phyloP scores from a whole-genome alignment of 225 moss, liverwort and hornwort genomes.

The Sphagnum contortum region DNA sequence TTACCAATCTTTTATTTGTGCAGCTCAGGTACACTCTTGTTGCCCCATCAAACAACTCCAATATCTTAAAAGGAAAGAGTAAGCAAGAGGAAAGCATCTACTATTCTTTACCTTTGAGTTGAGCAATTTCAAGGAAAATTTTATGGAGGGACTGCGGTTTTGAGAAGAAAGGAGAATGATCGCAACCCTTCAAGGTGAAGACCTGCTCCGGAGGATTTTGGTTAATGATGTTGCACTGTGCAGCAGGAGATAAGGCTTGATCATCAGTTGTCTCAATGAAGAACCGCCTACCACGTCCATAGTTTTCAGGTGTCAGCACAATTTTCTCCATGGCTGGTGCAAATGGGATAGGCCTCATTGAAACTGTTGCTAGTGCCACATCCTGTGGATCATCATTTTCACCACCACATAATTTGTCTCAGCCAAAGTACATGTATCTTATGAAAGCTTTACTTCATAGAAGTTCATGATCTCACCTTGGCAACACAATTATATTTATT shows the following conservation, averaged over 20 bases:
- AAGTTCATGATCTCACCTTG: too few relatives aligned
- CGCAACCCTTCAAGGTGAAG: slow-evolving; percentile 82
- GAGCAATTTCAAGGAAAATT: slow-evolving; percentile 74
- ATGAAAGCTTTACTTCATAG: too few relatives aligned
- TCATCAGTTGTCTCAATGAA: slow-evolving; percentile 76
- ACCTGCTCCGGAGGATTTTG: slow-evolving; percentile 86
- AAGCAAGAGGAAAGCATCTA: too few relatives aligned
- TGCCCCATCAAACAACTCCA: too few relatives aligned
- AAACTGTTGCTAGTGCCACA: slow-evolving; percentile 84
- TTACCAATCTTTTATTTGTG: too few relatives aligned
- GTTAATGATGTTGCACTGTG: slow-evolving; percentile 59
- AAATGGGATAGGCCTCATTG: slow-evolving; percentile 91
- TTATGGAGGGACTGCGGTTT: slow-evolving; percentile 91
- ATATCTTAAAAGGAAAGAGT: too few relatives aligned
- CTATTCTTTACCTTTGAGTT: slow-evolving; percentile 43
- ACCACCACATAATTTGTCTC: too few relatives aligned
- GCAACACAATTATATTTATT: too few relatives aligned
- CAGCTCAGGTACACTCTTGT: too few relatives aligned
- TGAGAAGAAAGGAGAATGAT: slow-evolving; percentile 97
- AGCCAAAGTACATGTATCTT: too few relatives aligned
- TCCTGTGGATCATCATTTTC: slow-evolving; percentile 31
- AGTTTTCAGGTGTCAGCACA: slow-evolving; percentile 59
- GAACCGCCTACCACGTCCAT: slow-evolving; percentile 77
- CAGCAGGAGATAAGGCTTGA: slow-evolving; percentile 55
- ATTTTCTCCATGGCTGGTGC: slow-evolving; percentile 91